These are phyloP conservation scores for Verticillium nonalfalfae DNA, from an alignment of 2,329 filamentous ascomycete species.

Conservation along the genomic window DNA sequence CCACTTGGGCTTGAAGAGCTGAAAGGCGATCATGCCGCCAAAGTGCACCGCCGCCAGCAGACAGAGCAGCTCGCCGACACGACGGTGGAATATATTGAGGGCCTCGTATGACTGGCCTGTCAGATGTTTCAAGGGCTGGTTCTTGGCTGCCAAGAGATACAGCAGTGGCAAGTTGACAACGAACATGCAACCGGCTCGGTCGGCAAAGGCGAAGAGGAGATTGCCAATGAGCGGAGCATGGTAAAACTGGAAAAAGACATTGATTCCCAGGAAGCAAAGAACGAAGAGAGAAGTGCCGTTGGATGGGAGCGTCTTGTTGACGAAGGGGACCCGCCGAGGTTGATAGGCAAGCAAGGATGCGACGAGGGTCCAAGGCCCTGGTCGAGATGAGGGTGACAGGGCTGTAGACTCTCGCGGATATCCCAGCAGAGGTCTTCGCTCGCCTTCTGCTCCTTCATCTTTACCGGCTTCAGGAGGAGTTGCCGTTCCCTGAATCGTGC, in stretches of 20 bases:
- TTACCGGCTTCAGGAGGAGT: conserved; percentile 17
- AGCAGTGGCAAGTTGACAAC: conserved; percentile 43
- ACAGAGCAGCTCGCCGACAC: conserved; percentile 56
- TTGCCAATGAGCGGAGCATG: conserved; percentile 36
- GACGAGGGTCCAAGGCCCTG: neutral
- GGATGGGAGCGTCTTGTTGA: conserved; percentile 50
- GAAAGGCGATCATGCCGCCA: conserved; percentile 49
- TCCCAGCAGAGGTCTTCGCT: conserved; percentile 25
- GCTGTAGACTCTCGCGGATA: neutral
- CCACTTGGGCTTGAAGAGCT: conserved; percentile 41
- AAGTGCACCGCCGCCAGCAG: conserved; percentile 52
- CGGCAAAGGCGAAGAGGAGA: conserved; percentile 51
- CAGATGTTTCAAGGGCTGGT: conserved; percentile 53
- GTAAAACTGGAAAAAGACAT: conserved; percentile 52
- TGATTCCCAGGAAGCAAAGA: conserved; percentile 43
- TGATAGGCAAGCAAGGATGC: conserved; percentile 44
- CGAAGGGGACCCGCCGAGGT: conserved; percentile 46
- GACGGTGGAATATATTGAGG: conserved; percentile 59
- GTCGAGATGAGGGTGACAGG: neutral
- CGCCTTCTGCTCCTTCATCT: conserved; percentile 20
- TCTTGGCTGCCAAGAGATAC: conserved; percentile 61
- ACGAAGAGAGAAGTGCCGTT: conserved; percentile 50
- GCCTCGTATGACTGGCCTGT: conserved; percentile 61
- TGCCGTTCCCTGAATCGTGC: conserved; percentile 18
- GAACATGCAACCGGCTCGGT: conserved; percentile 48